Conservation (phyloP, 176 grass and related monocot species). For the Oryza rufipogon region DNA sequence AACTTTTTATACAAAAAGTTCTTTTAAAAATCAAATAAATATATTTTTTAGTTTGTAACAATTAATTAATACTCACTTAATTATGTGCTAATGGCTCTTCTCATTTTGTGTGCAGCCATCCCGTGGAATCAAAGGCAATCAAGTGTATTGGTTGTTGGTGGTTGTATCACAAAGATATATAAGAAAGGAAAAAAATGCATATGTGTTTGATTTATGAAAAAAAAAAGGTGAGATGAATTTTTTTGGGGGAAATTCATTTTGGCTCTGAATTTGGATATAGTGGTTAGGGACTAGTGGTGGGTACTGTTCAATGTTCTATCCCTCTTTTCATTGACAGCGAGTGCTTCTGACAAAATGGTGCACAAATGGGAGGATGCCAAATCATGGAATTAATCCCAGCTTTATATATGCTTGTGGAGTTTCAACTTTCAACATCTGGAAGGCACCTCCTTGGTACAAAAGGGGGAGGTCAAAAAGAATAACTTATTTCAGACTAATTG, state of each 20-base stretch:
- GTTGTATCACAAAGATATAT: too few relatives aligned
- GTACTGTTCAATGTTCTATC: not conserved
- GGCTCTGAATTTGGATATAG: not conserved
- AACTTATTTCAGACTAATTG: not conserved
- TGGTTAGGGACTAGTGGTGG: not conserved
- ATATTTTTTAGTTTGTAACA: too few relatives aligned
- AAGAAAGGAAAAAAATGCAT: too few relatives aligned
- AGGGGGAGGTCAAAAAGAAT: not conserved
- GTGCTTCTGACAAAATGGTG: not conserved
- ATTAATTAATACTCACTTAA: too few relatives aligned
- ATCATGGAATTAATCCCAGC: not conserved
- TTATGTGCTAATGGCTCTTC: too few relatives aligned
- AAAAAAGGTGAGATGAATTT: too few relatives aligned
- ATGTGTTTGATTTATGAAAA: not conserved
- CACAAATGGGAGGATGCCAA: not conserved
- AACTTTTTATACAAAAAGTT: too few relatives aligned
- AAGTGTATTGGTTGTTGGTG: too few relatives aligned
- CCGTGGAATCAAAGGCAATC: too few relatives aligned
- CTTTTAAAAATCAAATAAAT: too few relatives aligned
- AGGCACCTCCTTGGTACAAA: not conserved
- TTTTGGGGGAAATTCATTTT: not conserved
- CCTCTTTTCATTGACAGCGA: not conserved
- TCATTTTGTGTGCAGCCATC: too few relatives aligned
- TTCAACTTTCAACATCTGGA: not conserved
- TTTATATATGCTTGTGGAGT: not conserved